Evolutionary conservation across 1,284 basidiomycete species (phyloP), one percentile per base, ranked within the genome.

Genomic region (Ceratobasidium theobromae): DNA sequence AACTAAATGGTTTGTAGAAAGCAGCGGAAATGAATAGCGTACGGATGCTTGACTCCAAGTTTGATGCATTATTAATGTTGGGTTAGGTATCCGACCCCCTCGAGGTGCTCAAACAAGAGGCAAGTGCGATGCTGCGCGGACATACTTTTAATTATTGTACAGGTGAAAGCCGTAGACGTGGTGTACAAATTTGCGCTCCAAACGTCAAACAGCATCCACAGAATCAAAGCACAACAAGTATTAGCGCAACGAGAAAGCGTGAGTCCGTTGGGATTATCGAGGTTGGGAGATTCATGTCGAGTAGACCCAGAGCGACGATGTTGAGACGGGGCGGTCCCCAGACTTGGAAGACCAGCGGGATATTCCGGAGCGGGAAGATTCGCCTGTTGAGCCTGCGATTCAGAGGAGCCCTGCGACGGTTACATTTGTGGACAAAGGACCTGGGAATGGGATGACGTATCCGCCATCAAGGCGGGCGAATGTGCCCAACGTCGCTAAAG

Each of bases 131-230:
- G n/a, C 46, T 30, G 2, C 16, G 8, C 16, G 16, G 16, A 38
- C 8, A 38, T 25, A 9, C 25, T 32, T 23, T 46, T 18, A 12
- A 9, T 23, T 35, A 21, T 4, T 23, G n/a, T 12, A 1, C 11
- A 58, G 54, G 28, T 46, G 16, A 58, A 58, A 41, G 23, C 9
- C n/a, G n/a, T 58, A 4, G 54, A 58, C 16, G 25, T 16, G 27
- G 43, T 46, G 28, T 30, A 58, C 30, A 45, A 46, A 25, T 46
- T 46, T 21, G 54, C 54, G 2, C 40, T 58, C 27, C 54, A 58
- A 33, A 30, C 54, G 3, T 46, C 43, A 8, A 32, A 58, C 18
- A 32, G 41, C 16, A 33, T 58, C 9, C 40, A 32, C 40, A 45
- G 40, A 32, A 45, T 58, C 1, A 45, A 46, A 21, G 28, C 35